These are phyloP conservation scores for Lactifluus piperatus DNA, from an alignment of 768 basidiomycete species.

Conservation along the genomic window DNA sequence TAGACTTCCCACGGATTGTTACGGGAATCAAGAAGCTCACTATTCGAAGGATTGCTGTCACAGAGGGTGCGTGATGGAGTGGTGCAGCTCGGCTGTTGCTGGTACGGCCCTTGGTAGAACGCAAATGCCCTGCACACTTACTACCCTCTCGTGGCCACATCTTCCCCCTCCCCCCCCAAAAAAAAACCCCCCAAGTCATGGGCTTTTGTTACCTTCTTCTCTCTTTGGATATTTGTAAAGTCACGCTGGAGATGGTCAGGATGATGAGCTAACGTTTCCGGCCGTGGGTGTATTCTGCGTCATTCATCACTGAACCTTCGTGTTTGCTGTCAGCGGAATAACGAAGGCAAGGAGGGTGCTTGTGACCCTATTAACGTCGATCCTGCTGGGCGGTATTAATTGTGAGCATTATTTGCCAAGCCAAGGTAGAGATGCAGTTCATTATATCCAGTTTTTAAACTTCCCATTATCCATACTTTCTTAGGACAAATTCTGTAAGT, in stretches of 20 bases:
- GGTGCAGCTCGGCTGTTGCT: background rate
- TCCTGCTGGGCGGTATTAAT: background rate
- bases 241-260: background rate
- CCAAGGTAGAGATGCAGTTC: background rate
- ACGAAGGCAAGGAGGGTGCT: too few species aligned
- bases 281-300: background rate
- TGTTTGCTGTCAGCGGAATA: background rate
- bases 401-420: background rate
- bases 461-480: background rate
- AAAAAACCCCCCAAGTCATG: background rate
- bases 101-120: background rate
- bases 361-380: background rate
- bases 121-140: background rate
- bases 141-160: background rate
- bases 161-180: background rate
- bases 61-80: background rate
- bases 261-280: too few species aligned
- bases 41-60: background rate
- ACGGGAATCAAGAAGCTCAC: background rate
- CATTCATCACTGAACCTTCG: background rate
- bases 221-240: background rate
- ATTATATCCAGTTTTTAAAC: background rate
- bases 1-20: background rate
- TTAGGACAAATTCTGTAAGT: background rate
- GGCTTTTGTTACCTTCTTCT: background rate